These are phyloP conservation scores for Euphorbia corollata DNA, from an alignment of 441 rosid species.

Conservation along the genomic window DNA sequence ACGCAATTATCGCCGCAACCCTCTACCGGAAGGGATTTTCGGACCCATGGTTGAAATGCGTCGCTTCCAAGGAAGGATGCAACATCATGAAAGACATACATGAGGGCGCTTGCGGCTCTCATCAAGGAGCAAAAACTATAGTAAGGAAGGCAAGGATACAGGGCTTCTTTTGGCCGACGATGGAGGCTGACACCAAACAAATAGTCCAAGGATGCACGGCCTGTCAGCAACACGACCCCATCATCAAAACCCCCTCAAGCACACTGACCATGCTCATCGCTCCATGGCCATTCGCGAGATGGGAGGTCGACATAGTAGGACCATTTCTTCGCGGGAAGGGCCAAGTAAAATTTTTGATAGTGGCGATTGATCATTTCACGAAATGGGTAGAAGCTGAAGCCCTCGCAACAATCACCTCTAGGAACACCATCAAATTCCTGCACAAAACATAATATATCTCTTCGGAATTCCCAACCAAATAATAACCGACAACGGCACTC, in stretches of 20 bases:
- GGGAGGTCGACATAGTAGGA: not conserved
- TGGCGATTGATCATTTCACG: not conserved
- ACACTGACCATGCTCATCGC: too few species aligned
- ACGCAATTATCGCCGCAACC: not conserved
- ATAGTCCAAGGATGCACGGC: not conserved
- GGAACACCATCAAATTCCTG: too few species aligned
- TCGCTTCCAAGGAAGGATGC: not conserved
- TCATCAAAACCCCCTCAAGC: too few species aligned
- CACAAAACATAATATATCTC: not conserved
- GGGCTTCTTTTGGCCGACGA: not conserved
- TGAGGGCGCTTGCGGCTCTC: not conserved
- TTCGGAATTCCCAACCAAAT: not conserved
- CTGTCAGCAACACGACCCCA: not conserved
- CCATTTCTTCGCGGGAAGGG: not conserved
- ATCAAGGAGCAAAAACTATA: not conserved
- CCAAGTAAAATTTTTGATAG: not conserved
- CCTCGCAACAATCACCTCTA: not conserved
- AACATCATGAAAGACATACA: not conserved
- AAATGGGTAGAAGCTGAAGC: not conserved
- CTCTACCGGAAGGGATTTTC: not conserved
- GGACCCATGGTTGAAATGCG: not conserved
- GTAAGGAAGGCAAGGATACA: not conserved
- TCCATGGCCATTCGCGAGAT: too few species aligned
- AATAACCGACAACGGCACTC: not conserved
- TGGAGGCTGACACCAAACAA: not conserved